Base-by-base conservation (phyloP, 108 stramenopile genomes). In the Fragilaria radians region DNA sequence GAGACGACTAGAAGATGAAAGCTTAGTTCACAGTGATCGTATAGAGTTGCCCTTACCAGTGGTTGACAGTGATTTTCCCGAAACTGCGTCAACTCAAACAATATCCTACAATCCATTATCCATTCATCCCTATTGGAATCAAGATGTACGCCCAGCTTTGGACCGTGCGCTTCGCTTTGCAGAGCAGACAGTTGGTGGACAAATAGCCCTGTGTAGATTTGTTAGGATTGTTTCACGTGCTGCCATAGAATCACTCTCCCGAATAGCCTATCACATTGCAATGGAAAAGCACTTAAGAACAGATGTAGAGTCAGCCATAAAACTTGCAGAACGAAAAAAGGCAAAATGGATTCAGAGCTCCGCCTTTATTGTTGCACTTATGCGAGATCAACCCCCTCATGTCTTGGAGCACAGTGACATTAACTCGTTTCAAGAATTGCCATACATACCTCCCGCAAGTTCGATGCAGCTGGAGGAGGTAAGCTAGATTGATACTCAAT, bases 391-490 rank as follows among this genome's bases (percentile, higher is more conserved):
- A 77, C 66, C 74, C 57, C 58, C 65, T 63, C 79, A 77, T 62
- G 42, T 28, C 23, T 17, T 11, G 19, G 32, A 61, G 23, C 32
- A 61, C 11, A 19, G 34, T 19, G 46, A 52, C 22, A 55, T 27
- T 11, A 31, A 14, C 48, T 26, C n/a, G 18, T 86, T 74, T 46
- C 48, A 54, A 42, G 59, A 70, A 17, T 28, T 91, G 1, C 82
- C 76, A 0, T 80, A 73, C 50, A 57, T 59, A 4, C 66, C 86
- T 21, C 90, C 86, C 0, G 32, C 36, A 22, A 81, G 78, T 2
- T 71, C 76, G 17, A 60, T 57, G 31, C 82, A 85, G 61, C 36
- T 91, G 49, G 90, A 88, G 60, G 83, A 88, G 64, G 72, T 73
- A 56, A 73, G 72, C 62, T 26, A 1, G 45, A 3, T 32, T 63